A percentile compares a stretch with the other conserved stretches of the same genome.
Evolutionary conservation across 306 rosid genomes (phyloP).

Genomic region (Geum urbanum): DNA sequence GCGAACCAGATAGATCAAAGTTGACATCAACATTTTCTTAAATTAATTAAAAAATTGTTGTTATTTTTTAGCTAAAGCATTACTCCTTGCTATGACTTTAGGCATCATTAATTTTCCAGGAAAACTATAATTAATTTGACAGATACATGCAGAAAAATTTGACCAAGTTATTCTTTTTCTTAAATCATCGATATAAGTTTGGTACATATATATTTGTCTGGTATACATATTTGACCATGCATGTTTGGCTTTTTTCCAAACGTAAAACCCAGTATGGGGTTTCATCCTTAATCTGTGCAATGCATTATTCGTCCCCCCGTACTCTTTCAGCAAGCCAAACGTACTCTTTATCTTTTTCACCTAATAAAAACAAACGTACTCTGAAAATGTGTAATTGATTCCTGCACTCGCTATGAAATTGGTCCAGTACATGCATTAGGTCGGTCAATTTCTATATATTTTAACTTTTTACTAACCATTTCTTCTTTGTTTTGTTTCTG

Average conservation of each 20-base stretch:
- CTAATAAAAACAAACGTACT: neutral
- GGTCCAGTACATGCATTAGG: neutral
- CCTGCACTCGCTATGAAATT: neutral
- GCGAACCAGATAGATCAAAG: neutral
- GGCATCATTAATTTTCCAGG: neutral
- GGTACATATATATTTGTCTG: neutral
- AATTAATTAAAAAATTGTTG: neutral
- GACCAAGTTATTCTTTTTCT: constrained; percentile 22
- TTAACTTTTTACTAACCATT: neutral
- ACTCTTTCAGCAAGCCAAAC: constrained; percentile 2
- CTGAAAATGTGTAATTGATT: neutral
- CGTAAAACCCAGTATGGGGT: constrained; percentile 20
- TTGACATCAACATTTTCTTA: neutral
- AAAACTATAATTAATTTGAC: neutral
- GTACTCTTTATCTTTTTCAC: neutral
- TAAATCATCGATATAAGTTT: neutral
- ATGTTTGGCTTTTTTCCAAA: constrained; percentile 30
- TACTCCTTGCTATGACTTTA: neutral
- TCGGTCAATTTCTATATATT: neutral
- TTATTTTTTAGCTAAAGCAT: neutral
- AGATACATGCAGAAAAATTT: constrained; percentile 23
- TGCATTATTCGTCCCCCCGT: constrained; percentile 1
- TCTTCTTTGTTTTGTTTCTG: neutral
- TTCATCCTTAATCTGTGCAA: constrained; percentile 13
- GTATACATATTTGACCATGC: neutral